Evolutionary conservation across 306 rosid species (phyloP), one percentile per base, ranked within the genome.

Genomic region (Heteromeles arbutifolia): DNA sequence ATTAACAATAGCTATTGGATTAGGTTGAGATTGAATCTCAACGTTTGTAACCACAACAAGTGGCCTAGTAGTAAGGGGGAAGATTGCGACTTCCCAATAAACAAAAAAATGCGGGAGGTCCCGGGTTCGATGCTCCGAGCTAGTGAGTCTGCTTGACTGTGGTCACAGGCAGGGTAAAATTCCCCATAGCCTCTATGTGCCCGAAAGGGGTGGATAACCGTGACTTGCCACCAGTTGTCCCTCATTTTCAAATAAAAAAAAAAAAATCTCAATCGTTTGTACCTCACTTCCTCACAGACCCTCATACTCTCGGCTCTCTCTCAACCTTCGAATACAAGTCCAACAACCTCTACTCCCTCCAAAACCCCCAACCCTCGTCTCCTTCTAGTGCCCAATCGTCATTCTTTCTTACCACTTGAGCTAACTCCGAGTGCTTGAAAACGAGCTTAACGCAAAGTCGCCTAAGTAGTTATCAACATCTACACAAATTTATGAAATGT

Each of bases 321-420:
- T 77, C 57, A 69, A 81, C 34, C 34, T 32, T 32, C 6, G 6
- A 32, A 26, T 75, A 82, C 86, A 81, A 79, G 68, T 73, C 88
- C 65, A 25, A 82, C 88, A 43, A 79, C 79, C 59, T 92, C 78
- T 84, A 87, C 87, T 65, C 64, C 44, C 83, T 81, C 79, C 37
- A 74, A 48, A 52, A 64, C 32, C 74, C 41, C 24, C 76, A 44
- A 7, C 74, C 65, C 64, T 92, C 73, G 84, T 84, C 77, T 71
- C 89, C 48, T 59, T 85, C 45, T 86, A 80, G 18, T 75, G 57
- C 71, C 32, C 89, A 2, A 45, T 92, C n/a, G n/a, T n/a, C n/a
- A n/a, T n/a, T n/a, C n/a, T n/a, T n/a, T n/a, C n/a, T n/a, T n/a
- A n/a, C n/a, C n/a, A n/a, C n/a, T n/a, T n/a, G n/a, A n/a, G n/a